These are phyloP conservation scores for Phytophthora boehmeriae DNA, from an alignment of 352 stramenopile species.

Conservation along the genomic window DNA sequence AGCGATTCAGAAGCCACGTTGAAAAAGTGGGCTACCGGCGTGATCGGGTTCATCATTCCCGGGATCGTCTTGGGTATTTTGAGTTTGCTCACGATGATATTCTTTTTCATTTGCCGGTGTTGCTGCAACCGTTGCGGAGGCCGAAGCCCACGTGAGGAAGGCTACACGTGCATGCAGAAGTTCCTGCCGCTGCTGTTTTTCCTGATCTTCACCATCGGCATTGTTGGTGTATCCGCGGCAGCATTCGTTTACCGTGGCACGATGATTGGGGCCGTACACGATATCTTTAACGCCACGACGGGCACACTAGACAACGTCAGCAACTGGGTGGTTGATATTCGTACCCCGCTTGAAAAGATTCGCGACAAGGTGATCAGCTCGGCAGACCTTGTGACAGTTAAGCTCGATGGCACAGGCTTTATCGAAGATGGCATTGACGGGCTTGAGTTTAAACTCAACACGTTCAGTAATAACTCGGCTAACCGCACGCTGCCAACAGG, in stretches of 20 bases:
- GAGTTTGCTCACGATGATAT: constrained; percentile 69
- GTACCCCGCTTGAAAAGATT: constrained; percentile 48
- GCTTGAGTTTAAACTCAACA: constrained; percentile 37
- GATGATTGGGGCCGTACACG: constrained; percentile 44
- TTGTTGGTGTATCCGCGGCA: constrained; percentile 51
- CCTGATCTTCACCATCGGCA: constrained; percentile 57
- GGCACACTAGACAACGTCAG: constrained; percentile 45
- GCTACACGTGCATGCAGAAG: constrained; percentile 76
- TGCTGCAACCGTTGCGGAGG: constrained; percentile 78
- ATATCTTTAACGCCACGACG: constrained; percentile 48
- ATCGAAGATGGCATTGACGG: constrained; percentile 44
- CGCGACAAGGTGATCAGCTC: constrained; percentile 46
- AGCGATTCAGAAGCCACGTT: constrained; percentile 34
- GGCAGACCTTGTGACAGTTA: constrained; percentile 27
- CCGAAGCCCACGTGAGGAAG: constrained; percentile 55
- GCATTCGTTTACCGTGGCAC: constrained; percentile 65
- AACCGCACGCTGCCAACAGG: constrained; percentile 34
- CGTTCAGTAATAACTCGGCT: constrained; percentile 35
- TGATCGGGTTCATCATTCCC: constrained; percentile 61
- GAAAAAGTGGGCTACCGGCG: constrained; percentile 54
- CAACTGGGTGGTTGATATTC: constrained; percentile 47
- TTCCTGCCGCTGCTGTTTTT: constrained; percentile 70
- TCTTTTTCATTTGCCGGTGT: constrained; percentile 78
- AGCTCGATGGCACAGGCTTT: constrained; percentile 48
- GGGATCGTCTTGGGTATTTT: constrained; percentile 61